Evolutionary conservation across 441 rosid species (phyloP), one percentile per base, ranked within the genome.

Genomic region (Sinapis alba): DNA sequence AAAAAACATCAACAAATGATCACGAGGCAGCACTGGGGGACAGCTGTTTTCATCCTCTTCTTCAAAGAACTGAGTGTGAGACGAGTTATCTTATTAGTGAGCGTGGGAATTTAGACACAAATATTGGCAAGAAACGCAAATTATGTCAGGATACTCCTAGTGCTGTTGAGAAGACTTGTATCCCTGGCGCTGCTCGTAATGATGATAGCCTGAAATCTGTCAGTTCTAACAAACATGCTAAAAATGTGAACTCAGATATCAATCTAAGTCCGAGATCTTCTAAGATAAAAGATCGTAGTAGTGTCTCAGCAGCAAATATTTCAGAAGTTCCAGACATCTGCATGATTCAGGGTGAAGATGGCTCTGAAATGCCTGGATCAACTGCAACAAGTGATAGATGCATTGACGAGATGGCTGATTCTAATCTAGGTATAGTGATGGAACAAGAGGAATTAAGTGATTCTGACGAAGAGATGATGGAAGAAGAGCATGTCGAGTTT

Each of bases 381-480:
- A 74, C 74, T 68, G 36, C 73, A 43, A 76, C 81, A 27, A 72
- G 79, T 71, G 83, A 75, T 45, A 69, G 81, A 78, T 77, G 80
- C 79, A 75, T 71, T 62, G 90, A 85, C 20, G 86, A 83, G 73
- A 72, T 79, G 28, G 74, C 60, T 59, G 90, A 89, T 67, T 86
- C 98, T 75, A 89, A 86, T 79, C 89, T 86, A 2, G 99, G 81
- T 71, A 96, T 96, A 80, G 92, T 96, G 80, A 96, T 96, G 98
- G 99, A 96, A 80, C 94, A 90, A 77, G 99, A 96, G 84, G 98
- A 96, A 85, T 84, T 96, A 77, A 96, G 99, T 68, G 99, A 93
- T 80, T 91, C 99, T 38, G 98, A 93, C 38, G 99, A 96, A 80
- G 98, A 91, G 32, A 72, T 81, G 43, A 70, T 85, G 58, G 99